These are phyloP conservation scores for Sonneratia caseolaris DNA, from an alignment of 345 rosid species.

Conservation along the genomic window DNA sequence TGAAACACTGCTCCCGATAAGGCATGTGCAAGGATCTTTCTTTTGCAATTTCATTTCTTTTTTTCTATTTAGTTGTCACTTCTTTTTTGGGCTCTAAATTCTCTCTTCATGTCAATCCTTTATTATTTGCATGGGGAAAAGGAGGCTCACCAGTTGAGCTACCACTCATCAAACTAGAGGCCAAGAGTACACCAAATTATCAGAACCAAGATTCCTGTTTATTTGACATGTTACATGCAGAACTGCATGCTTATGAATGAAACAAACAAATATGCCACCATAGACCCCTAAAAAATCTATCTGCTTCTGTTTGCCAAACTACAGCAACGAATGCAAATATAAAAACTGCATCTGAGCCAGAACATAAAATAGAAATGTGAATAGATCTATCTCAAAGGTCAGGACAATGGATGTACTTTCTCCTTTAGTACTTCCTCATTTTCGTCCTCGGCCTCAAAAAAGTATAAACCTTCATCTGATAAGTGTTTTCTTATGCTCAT, in stretches of 20 bases:
- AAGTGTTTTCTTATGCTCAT: slow-evolving; percentile 78
- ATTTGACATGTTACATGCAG: background rate
- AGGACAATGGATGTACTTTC: slow-evolving; percentile 35
- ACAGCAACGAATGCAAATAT: background rate
- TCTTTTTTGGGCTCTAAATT: background rate
- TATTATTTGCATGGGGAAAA: background rate
- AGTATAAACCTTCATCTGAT: slow-evolving; percentile 52
- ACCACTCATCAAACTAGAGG: background rate
- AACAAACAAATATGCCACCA: background rate
- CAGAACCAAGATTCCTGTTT: background rate
- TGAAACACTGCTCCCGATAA: background rate
- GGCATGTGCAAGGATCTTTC: background rate
- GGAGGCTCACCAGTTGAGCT: background rate
- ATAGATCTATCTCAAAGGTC: background rate
- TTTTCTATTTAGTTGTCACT: background rate
- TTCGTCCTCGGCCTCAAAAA: slow-evolving; percentile 58
- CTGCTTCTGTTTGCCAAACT: background rate
- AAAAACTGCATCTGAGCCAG: background rate
- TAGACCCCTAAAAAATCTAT: background rate
- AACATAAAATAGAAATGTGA: background rate
- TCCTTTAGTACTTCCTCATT: slow-evolving; percentile 20
- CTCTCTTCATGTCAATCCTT: background rate
- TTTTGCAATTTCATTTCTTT: background rate
- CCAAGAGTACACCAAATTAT: background rate
- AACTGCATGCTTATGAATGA: background rate